Conservation (phyloP, 2,329 filamentous ascomycete species). For the Colletotrichum sp. region DNA sequence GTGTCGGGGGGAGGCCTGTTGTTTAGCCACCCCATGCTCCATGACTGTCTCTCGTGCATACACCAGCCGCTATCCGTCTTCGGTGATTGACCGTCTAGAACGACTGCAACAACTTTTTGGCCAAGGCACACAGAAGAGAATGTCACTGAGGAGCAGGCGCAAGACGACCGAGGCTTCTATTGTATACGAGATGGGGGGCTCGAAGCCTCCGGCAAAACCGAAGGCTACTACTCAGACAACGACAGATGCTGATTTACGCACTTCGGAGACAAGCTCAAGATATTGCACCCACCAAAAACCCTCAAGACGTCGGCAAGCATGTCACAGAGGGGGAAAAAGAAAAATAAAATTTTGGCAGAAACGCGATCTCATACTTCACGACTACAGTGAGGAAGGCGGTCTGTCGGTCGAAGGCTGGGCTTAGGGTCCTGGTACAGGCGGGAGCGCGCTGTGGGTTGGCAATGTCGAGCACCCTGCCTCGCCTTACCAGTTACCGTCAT, state of each 20-base stretch:
- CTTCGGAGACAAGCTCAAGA: not conserved
- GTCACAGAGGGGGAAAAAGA: not conserved
- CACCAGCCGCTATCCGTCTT: not conserved
- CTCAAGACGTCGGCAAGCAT: not conserved
- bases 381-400: constrained; percentile 9
- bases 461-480: not conserved
- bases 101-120: not conserved
- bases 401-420: not conserved
- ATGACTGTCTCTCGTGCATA: not conserved
- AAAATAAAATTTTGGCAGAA: constrained; percentile 6
- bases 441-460: not conserved
- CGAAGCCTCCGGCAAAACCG: not conserved
- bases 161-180: not conserved
- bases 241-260: not conserved
- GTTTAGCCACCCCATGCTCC: constrained; percentile 13
- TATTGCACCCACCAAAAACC: not conserved
- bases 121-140: not conserved
- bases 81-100: constrained; percentile 14
- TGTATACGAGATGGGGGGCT: not conserved
- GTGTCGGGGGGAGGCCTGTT: constrained; percentile 14
- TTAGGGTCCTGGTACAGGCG: not conserved
- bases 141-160: not conserved
- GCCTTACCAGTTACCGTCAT: not conserved
- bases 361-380: not conserved
- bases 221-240: not conserved